Conservation (phyloP, 2,329 filamentous ascomycete species). For the Arthroderma sp. region DNA sequence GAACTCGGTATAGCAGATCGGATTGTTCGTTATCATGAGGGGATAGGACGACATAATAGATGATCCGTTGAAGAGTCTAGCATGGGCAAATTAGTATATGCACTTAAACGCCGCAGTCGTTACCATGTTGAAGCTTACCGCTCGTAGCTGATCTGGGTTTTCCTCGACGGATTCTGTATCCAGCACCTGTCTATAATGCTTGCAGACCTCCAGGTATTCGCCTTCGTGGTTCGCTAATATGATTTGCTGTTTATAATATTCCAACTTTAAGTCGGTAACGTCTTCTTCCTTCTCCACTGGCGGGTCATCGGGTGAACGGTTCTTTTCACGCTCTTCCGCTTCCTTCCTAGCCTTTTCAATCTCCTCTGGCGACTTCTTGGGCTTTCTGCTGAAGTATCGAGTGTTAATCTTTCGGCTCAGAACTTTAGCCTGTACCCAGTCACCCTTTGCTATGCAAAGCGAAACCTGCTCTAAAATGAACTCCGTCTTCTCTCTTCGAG, state of each 20-base stretch:
- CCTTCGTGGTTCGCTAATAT: conserved; percentile 88
- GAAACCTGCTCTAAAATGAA: conserved; percentile 93
- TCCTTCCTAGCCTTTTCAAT: conserved; percentile 83
- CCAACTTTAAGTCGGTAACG: conserved; percentile 89
- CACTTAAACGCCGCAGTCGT: not conserved
- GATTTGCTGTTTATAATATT: conserved; percentile 96
- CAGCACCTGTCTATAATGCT: conserved; percentile 91
- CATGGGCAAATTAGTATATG: conserved; percentile 2
- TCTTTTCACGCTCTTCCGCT: conserved; percentile 60
- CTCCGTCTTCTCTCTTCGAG: conserved; percentile 91
- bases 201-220: conserved; percentile 96
- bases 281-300: conserved; percentile 70
- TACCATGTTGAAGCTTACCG: conserved; percentile 42
- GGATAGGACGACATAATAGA: conserved; percentile 93
- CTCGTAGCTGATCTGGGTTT: conserved; percentile 70
- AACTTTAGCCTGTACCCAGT: conserved; percentile 93
- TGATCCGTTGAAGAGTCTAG: conserved; percentile 84
- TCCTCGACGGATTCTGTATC: conserved; percentile 93
- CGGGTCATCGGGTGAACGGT: conserved; percentile 61
- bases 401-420: conserved; percentile 95
- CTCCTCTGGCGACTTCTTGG: conserved; percentile 80
- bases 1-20: conserved; percentile 86
- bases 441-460: conserved; percentile 85
- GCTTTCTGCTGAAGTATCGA: conserved; percentile 75
- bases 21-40: conserved; percentile 98